phyloP scores from a whole-genome alignment of 2,329 filamentous ascomycete genomes.

The Aureobasidium leucospermi region DNA sequence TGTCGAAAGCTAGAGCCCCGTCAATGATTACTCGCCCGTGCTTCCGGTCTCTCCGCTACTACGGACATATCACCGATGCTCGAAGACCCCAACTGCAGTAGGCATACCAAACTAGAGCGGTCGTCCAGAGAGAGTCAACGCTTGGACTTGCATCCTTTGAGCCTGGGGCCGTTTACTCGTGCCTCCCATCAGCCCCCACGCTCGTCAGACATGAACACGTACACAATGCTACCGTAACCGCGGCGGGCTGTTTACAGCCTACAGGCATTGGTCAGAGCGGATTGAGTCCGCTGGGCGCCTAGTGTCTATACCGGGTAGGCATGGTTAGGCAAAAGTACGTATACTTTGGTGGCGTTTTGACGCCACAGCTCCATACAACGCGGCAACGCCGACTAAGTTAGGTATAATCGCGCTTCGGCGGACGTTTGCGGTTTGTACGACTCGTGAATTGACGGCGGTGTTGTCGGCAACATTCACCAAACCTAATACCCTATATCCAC shows the following conservation, averaged over 20 bases:
- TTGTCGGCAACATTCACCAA: neutral
- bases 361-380: conserved; percentile 2
- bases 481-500: neutral
- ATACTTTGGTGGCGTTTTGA: neutral
- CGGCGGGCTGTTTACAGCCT: neutral
- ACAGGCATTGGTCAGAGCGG: conserved; percentile 5
- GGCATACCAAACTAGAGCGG: neutral
- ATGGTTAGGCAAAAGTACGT: conserved; percentile 1
- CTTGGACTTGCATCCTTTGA: conserved; percentile 4
- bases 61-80: neutral
- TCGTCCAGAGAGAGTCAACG: neutral
- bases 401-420: neutral
- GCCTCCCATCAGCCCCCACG: neutral
- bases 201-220: conserved; percentile 1
- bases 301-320: neutral
- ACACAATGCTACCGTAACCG: neutral
- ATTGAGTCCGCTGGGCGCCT: neutral
- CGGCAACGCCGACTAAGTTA: conserved; percentile 1
- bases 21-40: neutral
- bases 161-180: neutral
- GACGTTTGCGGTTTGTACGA: neutral
- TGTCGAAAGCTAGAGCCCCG: neutral
- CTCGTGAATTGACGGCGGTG: neutral
- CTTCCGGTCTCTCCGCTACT: neutral
- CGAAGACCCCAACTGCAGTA: neutral